Evolutionary conservation across 2,329 filamentous ascomycete species (phyloP).

Genomic region (Thyridium curvatum): DNA sequence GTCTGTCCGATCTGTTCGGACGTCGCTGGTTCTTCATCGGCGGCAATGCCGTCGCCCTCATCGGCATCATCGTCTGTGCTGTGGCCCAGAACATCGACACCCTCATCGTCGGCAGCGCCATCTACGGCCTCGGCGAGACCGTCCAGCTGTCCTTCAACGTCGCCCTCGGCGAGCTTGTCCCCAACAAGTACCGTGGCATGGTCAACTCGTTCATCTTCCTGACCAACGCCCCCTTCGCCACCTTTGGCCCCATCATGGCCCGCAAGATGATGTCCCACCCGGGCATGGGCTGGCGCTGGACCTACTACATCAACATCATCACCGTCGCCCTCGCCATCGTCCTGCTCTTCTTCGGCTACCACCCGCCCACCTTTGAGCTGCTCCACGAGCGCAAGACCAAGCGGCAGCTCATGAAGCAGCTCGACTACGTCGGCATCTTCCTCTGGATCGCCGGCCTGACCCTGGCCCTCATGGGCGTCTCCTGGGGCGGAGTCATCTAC

Average conservation of each 20-base stretch:
- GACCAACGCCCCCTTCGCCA: slow-evolving; percentile 24
- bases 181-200: slow-evolving; percentile 32
- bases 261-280: slow-evolving; percentile 25
- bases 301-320: slow-evolving; percentile 34
- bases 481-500: slow-evolving; percentile 34
- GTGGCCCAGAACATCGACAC: slow-evolving; percentile 24
- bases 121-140: slow-evolving; percentile 28
- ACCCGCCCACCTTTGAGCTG: slow-evolving; percentile 31
- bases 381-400: slow-evolving; percentile 30
- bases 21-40: slow-evolving; percentile 32
- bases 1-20: slow-evolving; percentile 31
- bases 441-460: slow-evolving; percentile 37
- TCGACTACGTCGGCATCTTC: slow-evolving; percentile 37
- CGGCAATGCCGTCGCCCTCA: slow-evolving; percentile 25
- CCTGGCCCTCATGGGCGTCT: slow-evolving; percentile 38
- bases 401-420: slow-evolving; percentile 22
- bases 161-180: slow-evolving; percentile 31
- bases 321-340: slow-evolving; percentile 23
- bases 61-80: slow-evolving; percentile 28
- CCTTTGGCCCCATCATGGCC: slow-evolving; percentile 27
- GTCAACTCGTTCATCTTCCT: slow-evolving; percentile 24
- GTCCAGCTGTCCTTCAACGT: slow-evolving; percentile 30
- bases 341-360: slow-evolving; percentile 30
- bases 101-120: slow-evolving; percentile 25
- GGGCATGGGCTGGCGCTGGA: slow-evolving; percentile 30